Base-by-base conservation (phyloP, 371 early-diverging fungal genomes). In the Mortierella sp. region DNA sequence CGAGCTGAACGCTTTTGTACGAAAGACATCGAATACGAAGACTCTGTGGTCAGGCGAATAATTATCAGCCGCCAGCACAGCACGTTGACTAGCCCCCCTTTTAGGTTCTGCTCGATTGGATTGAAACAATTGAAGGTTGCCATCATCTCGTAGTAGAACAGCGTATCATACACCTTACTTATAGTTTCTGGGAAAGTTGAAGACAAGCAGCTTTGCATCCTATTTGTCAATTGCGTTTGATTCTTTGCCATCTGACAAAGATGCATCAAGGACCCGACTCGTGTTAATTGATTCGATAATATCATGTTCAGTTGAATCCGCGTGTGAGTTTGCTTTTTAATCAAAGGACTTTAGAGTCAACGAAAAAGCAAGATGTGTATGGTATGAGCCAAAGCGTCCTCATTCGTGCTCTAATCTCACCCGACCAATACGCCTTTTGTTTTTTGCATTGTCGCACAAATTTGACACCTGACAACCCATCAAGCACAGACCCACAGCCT, bases 371-470 rank as follows among this genome's bases (percentile, higher is more conserved):
- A 35, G 35, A 35, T 35, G 35, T 35, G 35, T 35, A 35, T 35
- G 35, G 35, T 35, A 35, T 43, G 43, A 49, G n/a, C 49, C 49
- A 49, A 49, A 43, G 45, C 57, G 11, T 57, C 24, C 57, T 57
- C n/a, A 11, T 43, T 43, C 18, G 18, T 43, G 45, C 16, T 43
- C 18, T 18, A 14, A 18, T 49, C 28, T 55, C 55, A 55, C 55
- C 55, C 55, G 55, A 55, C 55, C 55, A 55, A 24, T 1, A 28
- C 28, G 8, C 60, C 16, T 63, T 47, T 71, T 71, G 51, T 37
- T 66, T 47, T 74, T 68, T 64, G 68, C 64, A 67, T 63, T 32
- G 74, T 73, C 26, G 40, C 64, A 73, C 74, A 67, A 73, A 58
- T 32, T 20, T 58, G 70, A 64, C 74, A 73, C 51, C 51, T 73